phyloP scores from a whole-genome alignment of 75 land plant species.

The Pinus albicaulis region DNA sequence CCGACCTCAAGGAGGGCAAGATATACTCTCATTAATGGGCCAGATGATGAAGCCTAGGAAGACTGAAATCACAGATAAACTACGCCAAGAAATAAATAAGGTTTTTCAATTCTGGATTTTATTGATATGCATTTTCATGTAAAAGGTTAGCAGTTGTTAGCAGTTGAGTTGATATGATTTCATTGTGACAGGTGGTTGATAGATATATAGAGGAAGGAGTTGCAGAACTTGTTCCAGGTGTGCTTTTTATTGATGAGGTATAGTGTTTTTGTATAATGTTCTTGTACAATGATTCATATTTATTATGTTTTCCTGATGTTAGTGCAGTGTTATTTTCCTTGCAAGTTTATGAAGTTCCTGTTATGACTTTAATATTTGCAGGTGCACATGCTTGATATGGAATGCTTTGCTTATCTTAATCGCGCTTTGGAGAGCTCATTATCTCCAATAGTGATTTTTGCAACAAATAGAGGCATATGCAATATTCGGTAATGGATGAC shows the following conservation, averaged over 20 bases:
- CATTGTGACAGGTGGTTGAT: slow-evolving; percentile 80
- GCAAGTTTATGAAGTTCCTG: background rate
- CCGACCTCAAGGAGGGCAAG: slow-evolving; percentile 99
- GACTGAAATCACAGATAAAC: slow-evolving; percentile 97
- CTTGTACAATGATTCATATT: slow-evolving; percentile 2
- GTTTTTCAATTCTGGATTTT: slow-evolving; percentile 17
- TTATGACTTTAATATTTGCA: slow-evolving; percentile 16
- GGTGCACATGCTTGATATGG: slow-evolving; percentile 99
- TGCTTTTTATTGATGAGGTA: slow-evolving; percentile 98
- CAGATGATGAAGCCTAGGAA: slow-evolving; percentile 99
- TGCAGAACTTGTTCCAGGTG: slow-evolving; percentile 99
- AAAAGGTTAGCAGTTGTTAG: background rate
- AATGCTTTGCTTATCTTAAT: slow-evolving; percentile 96
- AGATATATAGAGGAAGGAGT: slow-evolving; percentile 95
- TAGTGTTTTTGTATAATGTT: background rate
- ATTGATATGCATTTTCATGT: background rate
- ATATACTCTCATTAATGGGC: slow-evolving; percentile 96
- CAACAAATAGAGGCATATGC: slow-evolving; percentile 97
- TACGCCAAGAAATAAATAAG: slow-evolving; percentile 98
- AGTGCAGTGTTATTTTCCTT: background rate
- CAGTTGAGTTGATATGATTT: background rate
- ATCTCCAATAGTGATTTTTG: slow-evolving; percentile 96
- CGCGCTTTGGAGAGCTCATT: slow-evolving; percentile 96
- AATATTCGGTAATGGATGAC: slow-evolving; percentile 63
- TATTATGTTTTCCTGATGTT: background rate